Base-by-base conservation (phyloP, 1,284 basidiomycete genomes). In the Leccinum proliferum region DNA sequence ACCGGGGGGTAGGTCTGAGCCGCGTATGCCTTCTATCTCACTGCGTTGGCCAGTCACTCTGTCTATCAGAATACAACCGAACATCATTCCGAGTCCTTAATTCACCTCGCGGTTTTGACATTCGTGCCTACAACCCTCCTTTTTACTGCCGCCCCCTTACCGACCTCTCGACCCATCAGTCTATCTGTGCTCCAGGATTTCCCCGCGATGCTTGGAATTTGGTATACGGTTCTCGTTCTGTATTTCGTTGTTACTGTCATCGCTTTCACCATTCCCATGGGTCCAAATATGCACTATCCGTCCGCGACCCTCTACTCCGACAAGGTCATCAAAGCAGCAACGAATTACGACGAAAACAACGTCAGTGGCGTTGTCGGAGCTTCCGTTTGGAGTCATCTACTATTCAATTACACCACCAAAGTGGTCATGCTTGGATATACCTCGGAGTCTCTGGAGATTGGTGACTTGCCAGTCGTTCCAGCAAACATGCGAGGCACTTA, bases 371-470 rank as follows among this genome's bases (percentile, higher is more conserved):
- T 82, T 34, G 77, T 81, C 57, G 79, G 84, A 78, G 67, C 60
- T 71, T 75, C 62, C 6, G 67, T 66, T n/a, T 66, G 68, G 60
- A 56, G 43, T 41, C 66, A 63, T 61, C 43, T 75, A 4, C 73
- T 93, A 10, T 96, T 95, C 75, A 87, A 86, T 12, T 94, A 93
- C 73, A 92, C 89, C 32, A 92, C 90, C 1, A 87, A 88, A 65
- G 90, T 95, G 7, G 86, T 95, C 62, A 86, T 87, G 83, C 85
- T 92, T 55, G 92, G 92, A 4, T 86, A 92, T 72, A 81, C 79
- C 8, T 79, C 88, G 4, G 81, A 84, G 63, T 88, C 84, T 61
- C 82, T 95, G 62, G 91, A 95, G 68, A 92, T 94, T 25, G 91
- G 87, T 65, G 93, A 95, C 73, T 77, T 95, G 53, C 93, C 93